A percentile compares a stretch with the other conserved stretches of the same genome.
These are phyloP conservation scores for Schoenoplectus tabernaemontani DNA, from an alignment of 202 grass and related monocot species.

Conservation along the genomic window DNA sequence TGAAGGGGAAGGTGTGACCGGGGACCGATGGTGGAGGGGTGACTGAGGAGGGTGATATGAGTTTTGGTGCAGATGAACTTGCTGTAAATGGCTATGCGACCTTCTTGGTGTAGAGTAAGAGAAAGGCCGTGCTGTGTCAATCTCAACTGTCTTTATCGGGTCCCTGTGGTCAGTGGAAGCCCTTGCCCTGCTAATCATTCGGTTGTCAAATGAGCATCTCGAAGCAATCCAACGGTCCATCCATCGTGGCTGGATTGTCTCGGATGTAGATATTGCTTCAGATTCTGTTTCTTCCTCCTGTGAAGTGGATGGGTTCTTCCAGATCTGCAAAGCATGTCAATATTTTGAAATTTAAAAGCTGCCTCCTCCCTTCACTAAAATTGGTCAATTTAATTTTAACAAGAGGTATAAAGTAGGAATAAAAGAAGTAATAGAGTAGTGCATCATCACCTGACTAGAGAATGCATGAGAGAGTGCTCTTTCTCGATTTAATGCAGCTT, in stretches of 20 bases:
- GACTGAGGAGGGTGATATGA: constrained; percentile 26
- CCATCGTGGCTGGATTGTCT: constrained; percentile 41
- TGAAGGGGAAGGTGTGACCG: constrained; percentile 62
- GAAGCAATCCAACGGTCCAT: constrained; percentile 83
- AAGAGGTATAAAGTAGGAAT: neutral
- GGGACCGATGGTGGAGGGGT: constrained; percentile 40
- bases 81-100: constrained; percentile 23
- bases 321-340: constrained; percentile 30
- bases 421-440: neutral
- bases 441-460: constrained; percentile 54
- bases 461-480: constrained; percentile 83
- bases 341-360: neutral
- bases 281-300: constrained; percentile 52
- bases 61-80: constrained; percentile 19
- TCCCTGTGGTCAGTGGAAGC: constrained; percentile 57
- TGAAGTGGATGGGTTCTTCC: constrained; percentile 48
- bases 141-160: constrained; percentile 77
- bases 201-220: constrained; percentile 75
- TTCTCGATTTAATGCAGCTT: constrained; percentile 81
- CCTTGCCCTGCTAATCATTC: constrained; percentile 38
- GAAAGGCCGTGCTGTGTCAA: constrained; percentile 67
- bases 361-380: neutral
- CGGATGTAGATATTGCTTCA: constrained; percentile 22
- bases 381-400: neutral
- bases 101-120: constrained; percentile 51